A percentile compares a stretch with the other conserved stretches of the same genome.
phyloP scores from a whole-genome alignment of 2,329 filamentous ascomycete species.

The Botrytis cinerea region DNA sequence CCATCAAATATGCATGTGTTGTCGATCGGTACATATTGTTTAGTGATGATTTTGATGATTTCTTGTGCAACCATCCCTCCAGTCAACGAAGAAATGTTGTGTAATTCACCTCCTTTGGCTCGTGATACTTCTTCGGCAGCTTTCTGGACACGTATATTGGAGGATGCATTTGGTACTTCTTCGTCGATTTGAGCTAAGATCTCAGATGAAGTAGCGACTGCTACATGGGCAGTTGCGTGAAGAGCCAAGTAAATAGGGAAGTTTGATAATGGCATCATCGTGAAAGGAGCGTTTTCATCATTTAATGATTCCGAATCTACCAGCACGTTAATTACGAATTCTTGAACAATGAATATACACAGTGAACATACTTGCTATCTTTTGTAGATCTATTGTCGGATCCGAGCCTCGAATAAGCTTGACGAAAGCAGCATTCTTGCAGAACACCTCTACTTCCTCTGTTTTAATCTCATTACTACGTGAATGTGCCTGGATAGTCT shows the following conservation, averaged over 20 bases:
- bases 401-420: conserved; percentile 68
- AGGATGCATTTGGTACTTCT: conserved; percentile 50
- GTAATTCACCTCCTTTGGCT: conserved; percentile 80
- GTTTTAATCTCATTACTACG: conserved; percentile 59
- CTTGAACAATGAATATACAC: not conserved
- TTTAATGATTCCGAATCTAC: conserved; percentile 56
- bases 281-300: conserved; percentile 52
- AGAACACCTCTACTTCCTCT: conserved; percentile 84
- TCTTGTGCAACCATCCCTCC: conserved; percentile 97
- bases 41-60: conserved; percentile 83
- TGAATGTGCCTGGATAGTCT: conserved; percentile 56
- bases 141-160: conserved; percentile 53
- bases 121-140: conserved; percentile 70
- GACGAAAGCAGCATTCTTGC: conserved; percentile 91
- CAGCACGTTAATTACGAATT: conserved; percentile 35
- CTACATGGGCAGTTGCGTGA: conserved; percentile 52
- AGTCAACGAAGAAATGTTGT: conserved; percentile 85
- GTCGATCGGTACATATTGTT: conserved; percentile 71
- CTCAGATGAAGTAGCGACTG: conserved; percentile 51
- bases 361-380: conserved; percentile 35
- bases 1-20: conserved; percentile 73
- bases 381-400: conserved; percentile 29
- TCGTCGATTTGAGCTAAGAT: conserved; percentile 53
- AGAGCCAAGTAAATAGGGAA: conserved; percentile 71
- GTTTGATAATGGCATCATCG: conserved; percentile 52